phyloP scores from a whole-genome alignment of 148 eudicot genomes.

The Silene uniflora region DNA sequence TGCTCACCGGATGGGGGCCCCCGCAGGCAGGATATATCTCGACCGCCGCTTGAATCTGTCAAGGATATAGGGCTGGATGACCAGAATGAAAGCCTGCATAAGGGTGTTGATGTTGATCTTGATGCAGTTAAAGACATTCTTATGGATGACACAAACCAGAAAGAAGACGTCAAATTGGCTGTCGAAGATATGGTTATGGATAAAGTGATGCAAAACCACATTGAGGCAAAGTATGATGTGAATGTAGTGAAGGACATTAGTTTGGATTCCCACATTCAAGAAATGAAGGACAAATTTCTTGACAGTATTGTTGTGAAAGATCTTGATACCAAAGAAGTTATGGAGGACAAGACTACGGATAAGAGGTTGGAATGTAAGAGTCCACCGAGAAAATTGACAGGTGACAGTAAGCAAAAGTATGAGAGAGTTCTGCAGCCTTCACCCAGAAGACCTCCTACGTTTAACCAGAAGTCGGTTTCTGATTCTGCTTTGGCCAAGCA shows the following conservation, averaged over 20 bases:
- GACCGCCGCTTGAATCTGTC: constrained; percentile 26
- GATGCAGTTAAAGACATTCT: constrained; percentile 44
- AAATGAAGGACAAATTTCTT: constrained; percentile 25
- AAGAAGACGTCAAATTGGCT: constrained; percentile 30
- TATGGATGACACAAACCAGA: constrained; percentile 34
- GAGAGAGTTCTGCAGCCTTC: constrained; percentile 43
- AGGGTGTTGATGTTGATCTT: constrained; percentile 25
- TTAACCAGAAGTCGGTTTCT: constrained; percentile 48
- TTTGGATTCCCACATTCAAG: constrained; percentile 30
- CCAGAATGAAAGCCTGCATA: constrained; percentile 18
- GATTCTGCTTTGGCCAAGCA: constrained; percentile 45
- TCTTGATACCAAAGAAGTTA: constrained; percentile 29
- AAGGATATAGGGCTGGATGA: constrained; percentile 45
- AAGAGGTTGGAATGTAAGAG: constrained; percentile 46
- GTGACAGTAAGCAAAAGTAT: constrained; percentile 46
- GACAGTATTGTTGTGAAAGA: constrained; percentile 30
- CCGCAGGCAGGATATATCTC: constrained; percentile 35
- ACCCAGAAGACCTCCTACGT: constrained; percentile 45
- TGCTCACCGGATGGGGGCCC: constrained; percentile 42
- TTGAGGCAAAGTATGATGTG: constrained; percentile 19
- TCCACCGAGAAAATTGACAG: constrained; percentile 38
- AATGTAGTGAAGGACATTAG: constrained; percentile 31
- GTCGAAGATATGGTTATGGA: constrained; percentile 38
- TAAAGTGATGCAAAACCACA: constrained; percentile 21
- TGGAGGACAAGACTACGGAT: constrained; percentile 27